These are phyloP conservation scores for Backusella sp. DNA, from an alignment of 192 early-diverging fungal species.

Conservation along the genomic window DNA sequence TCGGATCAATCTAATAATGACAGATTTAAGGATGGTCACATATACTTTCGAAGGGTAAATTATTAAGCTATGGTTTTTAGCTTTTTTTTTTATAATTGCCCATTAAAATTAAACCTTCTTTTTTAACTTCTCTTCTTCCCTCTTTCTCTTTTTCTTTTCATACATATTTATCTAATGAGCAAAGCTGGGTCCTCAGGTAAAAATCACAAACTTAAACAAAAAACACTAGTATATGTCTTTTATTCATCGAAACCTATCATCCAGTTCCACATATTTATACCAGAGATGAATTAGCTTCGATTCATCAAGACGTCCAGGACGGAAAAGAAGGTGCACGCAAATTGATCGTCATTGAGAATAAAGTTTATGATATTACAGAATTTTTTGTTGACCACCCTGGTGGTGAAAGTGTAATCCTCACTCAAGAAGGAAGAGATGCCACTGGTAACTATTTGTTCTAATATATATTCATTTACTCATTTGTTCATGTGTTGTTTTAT, in stretches of 20 bases:
- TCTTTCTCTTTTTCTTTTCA: background rate
- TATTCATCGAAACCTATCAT: background rate
- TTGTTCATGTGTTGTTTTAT: background rate
- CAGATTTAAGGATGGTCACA: background rate
- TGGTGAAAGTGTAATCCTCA: conserved; percentile 66
- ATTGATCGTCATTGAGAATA: conserved; percentile 72
- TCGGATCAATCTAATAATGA: background rate
- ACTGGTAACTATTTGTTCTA: conserved; percentile 44
- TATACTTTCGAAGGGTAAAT: background rate
- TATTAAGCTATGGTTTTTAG: background rate
- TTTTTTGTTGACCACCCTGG: conserved; percentile 78
- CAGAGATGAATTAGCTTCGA: conserved; percentile 19
- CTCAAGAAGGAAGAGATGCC: conserved; percentile 75
- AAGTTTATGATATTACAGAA: conserved; percentile 78
- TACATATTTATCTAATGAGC: background rate
- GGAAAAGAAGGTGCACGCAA: conserved; percentile 40
- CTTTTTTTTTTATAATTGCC: background rate
- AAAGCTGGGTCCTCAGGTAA: background rate
- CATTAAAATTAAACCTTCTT: background rate
- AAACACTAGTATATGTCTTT: background rate
- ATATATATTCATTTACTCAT: too few species aligned
- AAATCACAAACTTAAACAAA: background rate
- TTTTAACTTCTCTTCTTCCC: background rate
- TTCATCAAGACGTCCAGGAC: conserved; percentile 24
- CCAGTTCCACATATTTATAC: conserved; percentile 24